phyloP scores from a whole-genome alignment of 2,329 filamentous ascomycete genomes.

The Trichothecium roseum region DNA sequence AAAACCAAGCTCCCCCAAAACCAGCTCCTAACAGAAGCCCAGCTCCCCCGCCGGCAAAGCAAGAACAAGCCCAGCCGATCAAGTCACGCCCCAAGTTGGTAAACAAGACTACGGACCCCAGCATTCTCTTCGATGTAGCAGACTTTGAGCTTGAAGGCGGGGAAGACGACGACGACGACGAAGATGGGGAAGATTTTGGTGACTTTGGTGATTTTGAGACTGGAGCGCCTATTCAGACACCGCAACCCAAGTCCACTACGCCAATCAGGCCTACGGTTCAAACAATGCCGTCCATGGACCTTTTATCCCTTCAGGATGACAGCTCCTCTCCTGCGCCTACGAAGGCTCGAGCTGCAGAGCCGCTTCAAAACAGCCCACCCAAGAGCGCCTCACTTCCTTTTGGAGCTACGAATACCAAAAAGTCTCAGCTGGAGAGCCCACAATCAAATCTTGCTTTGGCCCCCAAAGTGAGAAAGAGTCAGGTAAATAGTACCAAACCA shows the following conservation, averaged over 20 bases:
- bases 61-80: background rate
- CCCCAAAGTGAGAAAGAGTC: too few relatives aligned
- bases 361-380: background rate
- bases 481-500: conserved; percentile 15
- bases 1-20: background rate
- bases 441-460: background rate
- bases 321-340: conserved; percentile 10
- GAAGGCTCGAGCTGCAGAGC: conserved; percentile 9
- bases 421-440: conserved; percentile 42
- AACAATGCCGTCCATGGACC: conserved; percentile 23
- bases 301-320: conserved; percentile 26
- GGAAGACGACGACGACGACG: conserved; percentile 34
- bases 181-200: conserved; percentile 38
- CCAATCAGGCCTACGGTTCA: conserved; percentile 12
- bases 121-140: conserved; percentile 58
- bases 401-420: conserved; percentile 23
- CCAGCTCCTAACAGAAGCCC: background rate
- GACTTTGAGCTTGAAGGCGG: conserved; percentile 34
- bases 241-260: conserved; percentile 4
- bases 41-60: background rate
- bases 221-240: conserved; percentile 15
- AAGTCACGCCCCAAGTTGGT: conserved; percentile 13
- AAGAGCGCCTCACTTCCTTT: conserved; percentile 12
- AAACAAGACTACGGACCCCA: conserved; percentile 25
- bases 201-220: conserved; percentile 54